phyloP scores from a whole-genome alignment of 108 stramenopile genomes.

The Pseudonitzschia multiseries region DNA sequence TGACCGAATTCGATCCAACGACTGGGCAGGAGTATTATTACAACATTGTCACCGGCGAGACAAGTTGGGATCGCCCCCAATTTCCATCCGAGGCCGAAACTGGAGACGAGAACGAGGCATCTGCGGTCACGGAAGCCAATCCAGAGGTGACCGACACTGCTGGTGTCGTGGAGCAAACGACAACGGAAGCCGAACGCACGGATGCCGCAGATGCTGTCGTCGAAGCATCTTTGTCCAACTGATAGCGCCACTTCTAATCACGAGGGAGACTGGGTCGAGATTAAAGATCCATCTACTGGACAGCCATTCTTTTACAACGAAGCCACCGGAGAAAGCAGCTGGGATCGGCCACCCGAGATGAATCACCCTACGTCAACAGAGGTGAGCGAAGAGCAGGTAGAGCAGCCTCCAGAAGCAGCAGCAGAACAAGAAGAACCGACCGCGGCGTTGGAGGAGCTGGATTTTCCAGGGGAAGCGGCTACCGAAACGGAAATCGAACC shows the following conservation, averaged over 20 bases:
- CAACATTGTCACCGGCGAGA: slow-evolving; percentile 33
- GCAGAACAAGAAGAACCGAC: background rate
- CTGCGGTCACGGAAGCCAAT: background rate
- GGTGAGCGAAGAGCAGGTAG: slow-evolving; percentile 3
- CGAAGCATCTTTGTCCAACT: slow-evolving; percentile 22
- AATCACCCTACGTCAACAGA: background rate
- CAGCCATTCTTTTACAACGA: slow-evolving; percentile 58
- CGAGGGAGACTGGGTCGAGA: slow-evolving; percentile 59
- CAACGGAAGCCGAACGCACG: background rate
- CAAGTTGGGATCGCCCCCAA: slow-evolving; percentile 32
- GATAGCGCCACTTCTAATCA: slow-evolving; percentile 31
- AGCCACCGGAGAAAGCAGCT: slow-evolving; percentile 22
- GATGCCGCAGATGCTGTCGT: slow-evolving; percentile 27
- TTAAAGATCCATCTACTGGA: slow-evolving; percentile 47
- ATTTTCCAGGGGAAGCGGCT: background rate
- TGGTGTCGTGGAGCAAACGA: background rate
- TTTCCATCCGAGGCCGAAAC: background rate
- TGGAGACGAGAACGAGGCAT: background rate
- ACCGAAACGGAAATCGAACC: background rate
- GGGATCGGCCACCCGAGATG: slow-evolving; percentile 34
- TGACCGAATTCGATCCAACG: background rate
- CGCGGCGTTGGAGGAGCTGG: background rate
- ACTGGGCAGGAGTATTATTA: slow-evolving; percentile 49
- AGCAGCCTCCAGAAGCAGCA: background rate
- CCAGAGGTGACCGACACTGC: background rate